Conservation (phyloP, 2,329 filamentous ascomycete species). For the Exophiala bonariae region DNA sequence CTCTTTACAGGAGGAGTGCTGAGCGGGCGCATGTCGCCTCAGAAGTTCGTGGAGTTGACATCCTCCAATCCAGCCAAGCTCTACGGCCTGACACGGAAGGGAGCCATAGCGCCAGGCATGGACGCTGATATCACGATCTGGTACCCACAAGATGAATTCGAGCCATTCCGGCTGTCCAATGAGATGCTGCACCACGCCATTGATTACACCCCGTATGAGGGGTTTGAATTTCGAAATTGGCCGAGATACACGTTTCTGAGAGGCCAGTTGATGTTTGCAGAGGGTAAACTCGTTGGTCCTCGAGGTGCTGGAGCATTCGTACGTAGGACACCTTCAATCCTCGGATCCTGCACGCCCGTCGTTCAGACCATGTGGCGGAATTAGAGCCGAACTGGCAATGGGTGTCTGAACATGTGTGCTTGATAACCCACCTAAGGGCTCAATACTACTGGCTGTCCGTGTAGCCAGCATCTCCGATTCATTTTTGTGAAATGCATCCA, state of each 20-base stretch:
- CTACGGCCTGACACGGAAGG: constrained; percentile 43
- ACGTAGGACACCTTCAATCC: too few species aligned
- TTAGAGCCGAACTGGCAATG: too few species aligned
- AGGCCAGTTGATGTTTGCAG: constrained; percentile 31
- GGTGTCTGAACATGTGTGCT: too few species aligned
- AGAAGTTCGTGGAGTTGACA: constrained; percentile 43
- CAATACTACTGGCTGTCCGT: too few species aligned
- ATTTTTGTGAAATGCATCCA: too few species aligned
- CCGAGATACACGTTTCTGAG: constrained; percentile 35
- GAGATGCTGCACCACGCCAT: constrained; percentile 34
- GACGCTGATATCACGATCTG: constrained; percentile 46
- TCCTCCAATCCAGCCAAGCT: constrained; percentile 44
- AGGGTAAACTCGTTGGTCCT: constrained; percentile 10
- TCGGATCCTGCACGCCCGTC: too few species aligned
- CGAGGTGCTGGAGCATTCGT: too few species aligned
- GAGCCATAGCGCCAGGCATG: constrained; percentile 40
- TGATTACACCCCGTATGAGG: constrained; percentile 38
- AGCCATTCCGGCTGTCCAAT: constrained; percentile 28
- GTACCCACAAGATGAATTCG: constrained; percentile 32
- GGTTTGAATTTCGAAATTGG: constrained; percentile 33
- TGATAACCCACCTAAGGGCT: too few species aligned
- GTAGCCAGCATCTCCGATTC: too few species aligned
- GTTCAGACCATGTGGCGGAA: too few species aligned
- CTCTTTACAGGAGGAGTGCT: constrained; percentile 34
- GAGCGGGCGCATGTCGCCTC: constrained; percentile 14